phyloP scores from a whole-genome alignment of 2,329 filamentous ascomycete genomes.

The Proliferodiscus dingleyae region DNA sequence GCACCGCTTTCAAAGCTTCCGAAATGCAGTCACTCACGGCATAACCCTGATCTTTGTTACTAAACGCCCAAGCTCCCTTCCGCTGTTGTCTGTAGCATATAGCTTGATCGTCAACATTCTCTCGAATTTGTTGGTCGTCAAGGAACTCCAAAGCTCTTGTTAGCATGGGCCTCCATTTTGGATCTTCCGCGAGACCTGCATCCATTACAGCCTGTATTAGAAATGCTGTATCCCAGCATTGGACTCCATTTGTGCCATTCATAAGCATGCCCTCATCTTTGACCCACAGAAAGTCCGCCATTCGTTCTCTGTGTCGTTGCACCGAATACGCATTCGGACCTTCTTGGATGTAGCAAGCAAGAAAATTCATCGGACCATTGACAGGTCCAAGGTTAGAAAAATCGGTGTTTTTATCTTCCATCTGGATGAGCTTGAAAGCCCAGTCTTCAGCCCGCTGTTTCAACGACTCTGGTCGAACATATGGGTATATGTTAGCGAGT shows the following conservation, averaged over 20 bases:
- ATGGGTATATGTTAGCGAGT: slow-evolving; percentile 74
- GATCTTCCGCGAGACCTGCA: slow-evolving; percentile 70
- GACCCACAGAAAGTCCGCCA: slow-evolving; percentile 87
- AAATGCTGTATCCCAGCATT: slow-evolving; percentile 95
- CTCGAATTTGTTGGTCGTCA: slow-evolving; percentile 84
- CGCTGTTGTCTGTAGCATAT: slow-evolving; percentile 83
- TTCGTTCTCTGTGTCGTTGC: slow-evolving; percentile 69
- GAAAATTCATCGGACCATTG: slow-evolving; percentile 83
- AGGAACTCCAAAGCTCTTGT: slow-evolving; percentile 77
- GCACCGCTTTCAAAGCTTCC: slow-evolving; percentile 81
- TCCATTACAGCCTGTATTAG: slow-evolving; percentile 77
- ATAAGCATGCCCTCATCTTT: slow-evolving; percentile 88
- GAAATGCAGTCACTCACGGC: slow-evolving; percentile 93
- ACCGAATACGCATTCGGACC: slow-evolving; percentile 71
- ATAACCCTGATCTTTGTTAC: slow-evolving; percentile 87
- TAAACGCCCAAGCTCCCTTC: slow-evolving; percentile 95
- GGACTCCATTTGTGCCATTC: slow-evolving; percentile 97
- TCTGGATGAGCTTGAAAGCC: slow-evolving; percentile 76
- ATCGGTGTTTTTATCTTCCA: slow-evolving; percentile 91
- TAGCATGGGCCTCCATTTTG: slow-evolving; percentile 78
- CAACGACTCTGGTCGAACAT: slow-evolving; percentile 62
- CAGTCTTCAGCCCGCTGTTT: slow-evolving; percentile 72
- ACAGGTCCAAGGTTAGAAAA: slow-evolving; percentile 84
- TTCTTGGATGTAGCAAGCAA: slow-evolving; percentile 79
- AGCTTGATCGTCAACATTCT: slow-evolving; percentile 72